These are phyloP conservation scores for Spizellomyces sp. DNA, from an alignment of 192 early-diverging fungal genomes.

Conservation along the genomic window DNA sequence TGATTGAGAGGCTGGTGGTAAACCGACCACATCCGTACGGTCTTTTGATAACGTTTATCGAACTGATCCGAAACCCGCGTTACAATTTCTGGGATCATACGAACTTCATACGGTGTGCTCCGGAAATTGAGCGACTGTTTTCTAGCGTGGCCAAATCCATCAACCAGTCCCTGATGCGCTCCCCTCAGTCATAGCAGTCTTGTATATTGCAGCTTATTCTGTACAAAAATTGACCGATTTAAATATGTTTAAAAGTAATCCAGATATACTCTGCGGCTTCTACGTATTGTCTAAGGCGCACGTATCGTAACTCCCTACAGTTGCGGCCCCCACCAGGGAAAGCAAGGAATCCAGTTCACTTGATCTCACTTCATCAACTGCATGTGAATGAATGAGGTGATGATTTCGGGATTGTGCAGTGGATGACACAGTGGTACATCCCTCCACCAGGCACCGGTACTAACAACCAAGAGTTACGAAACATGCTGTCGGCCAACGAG, in stretches of 20 bases:
- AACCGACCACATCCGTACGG: constrained; percentile 98
- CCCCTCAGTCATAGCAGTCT: not conserved
- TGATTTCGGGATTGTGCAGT: not conserved
- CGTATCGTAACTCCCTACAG: no score
- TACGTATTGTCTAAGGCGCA: no score
- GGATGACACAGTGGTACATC: constrained; percentile 2
- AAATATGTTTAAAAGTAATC: no score
- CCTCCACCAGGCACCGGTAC: constrained; percentile 34
- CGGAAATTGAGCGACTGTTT: constrained; percentile 84
- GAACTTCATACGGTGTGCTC: constrained; percentile 63
- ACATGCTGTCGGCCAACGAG: not conserved
- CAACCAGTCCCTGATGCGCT: constrained; percentile 28
- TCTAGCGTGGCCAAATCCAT: constrained; percentile 65
- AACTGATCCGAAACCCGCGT: constrained; percentile 89
- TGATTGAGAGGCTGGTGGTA: constrained; percentile 93
- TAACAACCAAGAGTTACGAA: constrained; percentile 1
- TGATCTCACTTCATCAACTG: no score
- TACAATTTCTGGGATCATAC: constrained; percentile 78
- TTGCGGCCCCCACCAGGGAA: no score
- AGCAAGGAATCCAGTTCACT: no score
- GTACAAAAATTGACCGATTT: no score
- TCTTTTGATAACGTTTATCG: constrained; percentile 95
- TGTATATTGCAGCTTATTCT: no score
- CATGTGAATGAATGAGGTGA: no score
- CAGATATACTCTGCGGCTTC: no score